Percentiles rank a stretch among this genome's conserved stretches.
phyloP scores from a whole-genome alignment of 306 rosid species.

The Lithocarpus polystachyus region DNA sequence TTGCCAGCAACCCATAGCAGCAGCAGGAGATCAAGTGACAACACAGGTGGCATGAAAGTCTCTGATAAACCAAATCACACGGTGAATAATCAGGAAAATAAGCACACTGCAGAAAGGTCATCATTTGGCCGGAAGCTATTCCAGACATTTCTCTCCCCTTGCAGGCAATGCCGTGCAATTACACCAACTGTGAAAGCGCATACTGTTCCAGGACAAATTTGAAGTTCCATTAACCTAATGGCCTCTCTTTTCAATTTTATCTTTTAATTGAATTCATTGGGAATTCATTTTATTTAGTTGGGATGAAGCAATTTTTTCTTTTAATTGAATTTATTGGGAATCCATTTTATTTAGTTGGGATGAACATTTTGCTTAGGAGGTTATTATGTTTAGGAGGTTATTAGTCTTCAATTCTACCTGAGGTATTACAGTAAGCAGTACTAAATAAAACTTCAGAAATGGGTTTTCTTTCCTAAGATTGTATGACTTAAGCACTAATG shows the following conservation, averaged over 20 bases:
- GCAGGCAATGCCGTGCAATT: conserved; percentile 40
- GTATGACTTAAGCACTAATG: conserved; percentile 1
- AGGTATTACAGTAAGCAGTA: conserved; percentile 19
- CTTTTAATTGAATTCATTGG: conserved; percentile 8
- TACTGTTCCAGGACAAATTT: conserved; percentile 22
- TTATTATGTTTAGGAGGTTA: background rate
- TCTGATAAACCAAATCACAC: conserved; percentile 22
- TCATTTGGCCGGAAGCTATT: conserved; percentile 42
- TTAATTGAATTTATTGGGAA: too few relatives aligned
- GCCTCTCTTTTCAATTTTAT: conserved; percentile 17
- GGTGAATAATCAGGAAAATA: conserved; percentile 23
- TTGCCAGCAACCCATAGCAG: conserved; percentile 24
- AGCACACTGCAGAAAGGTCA: conserved; percentile 16
- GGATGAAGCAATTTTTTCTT: background rate
- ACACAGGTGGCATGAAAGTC: conserved; percentile 21
- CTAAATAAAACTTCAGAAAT: conserved; percentile 11
- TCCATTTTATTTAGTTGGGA: background rate
- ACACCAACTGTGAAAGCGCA: conserved; percentile 34
- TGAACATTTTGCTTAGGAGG: background rate
- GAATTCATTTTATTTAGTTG: conserved; percentile 1
- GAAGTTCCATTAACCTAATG: conserved; percentile 29
- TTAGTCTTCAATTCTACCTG: conserved; percentile 10
- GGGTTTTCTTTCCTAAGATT: background rate
- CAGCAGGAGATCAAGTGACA: conserved; percentile 28
- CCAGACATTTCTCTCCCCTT: conserved; percentile 45